Conservation (phyloP, 768 basidiomycete species). For the Trichaptum fuscoviolaceum region DNA sequence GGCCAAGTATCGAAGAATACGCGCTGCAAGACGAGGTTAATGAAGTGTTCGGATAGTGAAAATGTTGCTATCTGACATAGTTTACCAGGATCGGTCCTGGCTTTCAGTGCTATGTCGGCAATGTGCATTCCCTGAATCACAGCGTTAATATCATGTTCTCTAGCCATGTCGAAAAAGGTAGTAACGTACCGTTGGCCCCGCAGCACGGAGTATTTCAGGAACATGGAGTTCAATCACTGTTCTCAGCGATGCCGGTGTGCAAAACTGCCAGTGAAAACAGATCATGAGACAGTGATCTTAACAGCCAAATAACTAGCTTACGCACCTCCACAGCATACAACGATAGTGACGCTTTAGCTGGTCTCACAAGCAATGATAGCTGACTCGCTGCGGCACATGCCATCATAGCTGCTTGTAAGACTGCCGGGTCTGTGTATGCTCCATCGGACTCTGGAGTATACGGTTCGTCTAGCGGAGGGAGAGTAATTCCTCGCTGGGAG, state of each 20-base stretch:
- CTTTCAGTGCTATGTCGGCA: conserved; percentile 30
- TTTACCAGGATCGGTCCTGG: conserved; percentile 33
- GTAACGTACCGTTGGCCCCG: conserved; percentile 33
- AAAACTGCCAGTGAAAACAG: conserved; percentile 56
- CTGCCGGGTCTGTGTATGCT: conserved; percentile 41
- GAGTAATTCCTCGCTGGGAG: conserved; percentile 10
- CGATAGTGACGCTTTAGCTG: conserved; percentile 65
- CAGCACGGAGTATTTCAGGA: conserved; percentile 63
- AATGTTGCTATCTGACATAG: conserved; percentile 38
- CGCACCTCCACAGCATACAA: conserved; percentile 68
- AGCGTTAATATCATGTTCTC: background rate
- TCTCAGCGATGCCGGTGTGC: conserved; percentile 69
- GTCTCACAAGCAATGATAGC: conserved; percentile 56
- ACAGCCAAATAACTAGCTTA: background rate
- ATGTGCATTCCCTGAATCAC: conserved; percentile 39
- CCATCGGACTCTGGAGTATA: conserved; percentile 24
- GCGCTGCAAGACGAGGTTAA: conserved; percentile 11
- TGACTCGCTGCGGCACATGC: conserved; percentile 71
- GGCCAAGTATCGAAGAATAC: conserved; percentile 25
- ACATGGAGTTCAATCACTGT: conserved; percentile 68
- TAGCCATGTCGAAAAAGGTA: background rate
- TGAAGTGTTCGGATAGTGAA: conserved; percentile 10
- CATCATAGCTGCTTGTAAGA: conserved; percentile 52
- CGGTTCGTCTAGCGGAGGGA: conserved; percentile 25
- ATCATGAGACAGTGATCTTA: background rate